These are phyloP conservation scores for Barnettozyma populi DNA, from an alignment of 805 yeast genomes.

Conservation along the genomic window DNA sequence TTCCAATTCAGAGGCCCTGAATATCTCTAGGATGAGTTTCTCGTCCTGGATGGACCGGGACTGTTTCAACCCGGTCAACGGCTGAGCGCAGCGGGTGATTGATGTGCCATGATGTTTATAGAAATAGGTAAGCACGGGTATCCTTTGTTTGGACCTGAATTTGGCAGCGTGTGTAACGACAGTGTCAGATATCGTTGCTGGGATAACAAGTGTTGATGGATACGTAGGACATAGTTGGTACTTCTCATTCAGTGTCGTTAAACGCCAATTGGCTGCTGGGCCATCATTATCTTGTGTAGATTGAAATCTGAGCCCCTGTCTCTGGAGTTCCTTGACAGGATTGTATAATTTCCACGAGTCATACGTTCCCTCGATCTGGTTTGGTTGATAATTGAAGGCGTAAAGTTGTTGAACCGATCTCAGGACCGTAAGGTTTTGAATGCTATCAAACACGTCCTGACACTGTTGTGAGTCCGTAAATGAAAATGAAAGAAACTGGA, in stretches of 20 bases:
- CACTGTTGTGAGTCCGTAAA: slow-evolving; percentile 56
- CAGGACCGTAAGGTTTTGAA: slow-evolving; percentile 60
- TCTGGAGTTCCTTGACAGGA: slow-evolving; percentile 54
- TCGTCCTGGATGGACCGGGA: slow-evolving; percentile 90
- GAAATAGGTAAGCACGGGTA: slow-evolving; percentile 78
- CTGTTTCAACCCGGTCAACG: slow-evolving; percentile 85
- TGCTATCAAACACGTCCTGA: slow-evolving; percentile 64
- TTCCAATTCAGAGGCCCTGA: slow-evolving; percentile 43
- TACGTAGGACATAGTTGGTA: slow-evolving; percentile 72
- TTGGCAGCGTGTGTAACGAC: slow-evolving; percentile 79
- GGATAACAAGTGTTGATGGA: slow-evolving; percentile 65
- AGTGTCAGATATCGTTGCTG: slow-evolving; percentile 72
- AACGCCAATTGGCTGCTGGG: slow-evolving; percentile 52
- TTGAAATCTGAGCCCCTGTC: slow-evolving; percentile 57
- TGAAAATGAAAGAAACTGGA: slow-evolving; percentile 73
- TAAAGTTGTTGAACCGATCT: slow-evolving; percentile 54
- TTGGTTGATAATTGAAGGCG: slow-evolving; percentile 79
- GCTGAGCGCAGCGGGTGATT: slow-evolving; percentile 88
- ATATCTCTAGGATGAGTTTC: slow-evolving; percentile 67
- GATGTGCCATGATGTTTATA: slow-evolving; percentile 67
- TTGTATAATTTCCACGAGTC: slow-evolving; percentile 74
- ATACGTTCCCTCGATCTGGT: slow-evolving; percentile 54
- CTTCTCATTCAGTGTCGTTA: slow-evolving; percentile 55
- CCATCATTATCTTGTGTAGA: slow-evolving; percentile 9
- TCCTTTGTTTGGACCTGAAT: slow-evolving; percentile 77